Evolutionary conservation across 2,329 filamentous ascomycete genomes (phyloP).

Genomic region (Trichoderma oligosporum): DNA sequence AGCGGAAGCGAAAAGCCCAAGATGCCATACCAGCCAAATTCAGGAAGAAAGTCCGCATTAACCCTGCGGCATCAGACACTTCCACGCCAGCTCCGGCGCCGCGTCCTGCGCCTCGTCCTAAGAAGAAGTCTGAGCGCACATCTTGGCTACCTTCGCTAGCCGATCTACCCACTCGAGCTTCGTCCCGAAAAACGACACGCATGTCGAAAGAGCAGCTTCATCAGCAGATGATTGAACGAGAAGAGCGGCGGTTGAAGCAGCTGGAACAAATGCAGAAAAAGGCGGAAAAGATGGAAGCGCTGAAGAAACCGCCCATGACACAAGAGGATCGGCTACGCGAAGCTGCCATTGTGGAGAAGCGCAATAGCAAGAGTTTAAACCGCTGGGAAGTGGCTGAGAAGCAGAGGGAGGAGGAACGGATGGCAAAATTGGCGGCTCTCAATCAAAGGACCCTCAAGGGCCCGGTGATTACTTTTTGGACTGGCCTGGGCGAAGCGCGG

Average conservation of each 20-base stretch:
- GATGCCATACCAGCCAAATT: slow-evolving; percentile 68
- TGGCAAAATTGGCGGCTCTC: slow-evolving; percentile 78
- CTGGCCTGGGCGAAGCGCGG: slow-evolving; percentile 76
- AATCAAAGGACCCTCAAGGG: slow-evolving; percentile 84
- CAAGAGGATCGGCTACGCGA: slow-evolving; percentile 81
- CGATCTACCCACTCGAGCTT: slow-evolving; percentile 56
- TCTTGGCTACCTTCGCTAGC: slow-evolving; percentile 55
- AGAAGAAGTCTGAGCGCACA: slow-evolving; percentile 58
- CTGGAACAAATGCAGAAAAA: slow-evolving; percentile 64
- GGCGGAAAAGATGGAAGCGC: slow-evolving; percentile 66
- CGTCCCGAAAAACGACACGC: slow-evolving; percentile 55
- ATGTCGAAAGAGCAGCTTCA: slow-evolving; percentile 60
- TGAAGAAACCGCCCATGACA: slow-evolving; percentile 77
- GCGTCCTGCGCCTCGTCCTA: slow-evolving; percentile 48
- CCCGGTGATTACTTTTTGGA: slow-evolving; percentile 89
- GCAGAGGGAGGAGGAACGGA: slow-evolving; percentile 77
- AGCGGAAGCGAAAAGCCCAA: slow-evolving; percentile 75
- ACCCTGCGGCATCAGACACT: slow-evolving; percentile 41
- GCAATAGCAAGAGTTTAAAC: slow-evolving; percentile 86
- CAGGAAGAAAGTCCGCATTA: slow-evolving; percentile 73
- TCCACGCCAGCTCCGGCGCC: slow-evolving; percentile 38
- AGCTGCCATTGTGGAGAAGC: slow-evolving; percentile 76
- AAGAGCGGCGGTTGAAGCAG: slow-evolving; percentile 67
- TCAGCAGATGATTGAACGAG: slow-evolving; percentile 69
- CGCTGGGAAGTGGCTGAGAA: slow-evolving; percentile 93